Base-by-base conservation (phyloP, 768 basidiomycete genomes). In the Hebeloma cylindrosporum region DNA sequence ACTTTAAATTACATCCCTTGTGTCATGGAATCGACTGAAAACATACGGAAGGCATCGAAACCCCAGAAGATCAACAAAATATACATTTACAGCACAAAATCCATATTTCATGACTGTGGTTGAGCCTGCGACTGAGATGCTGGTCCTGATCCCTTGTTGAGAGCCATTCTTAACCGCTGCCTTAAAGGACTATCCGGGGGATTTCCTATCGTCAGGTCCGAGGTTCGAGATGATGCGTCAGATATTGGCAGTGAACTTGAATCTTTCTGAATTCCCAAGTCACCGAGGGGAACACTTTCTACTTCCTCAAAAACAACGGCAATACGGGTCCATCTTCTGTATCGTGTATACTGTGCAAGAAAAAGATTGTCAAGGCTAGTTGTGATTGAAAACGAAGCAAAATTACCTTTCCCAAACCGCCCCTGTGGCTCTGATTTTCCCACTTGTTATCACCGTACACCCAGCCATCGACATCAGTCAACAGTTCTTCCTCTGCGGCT, bases 381-480 rank as follows among this genome's bases (percentile, higher is more conserved):
- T 25, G 9, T 9, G 4, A 22, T 13, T 41, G 6, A 55, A 20
- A 26, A 29, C 18, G 22, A 25, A n/a, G 13, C 28, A 23, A 16
- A 27, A 18, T 22, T 30, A 83, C 84, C 72, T 93, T 93, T 62
- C 93, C 88, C 68, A 94, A 78, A 5, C 91, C 90, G 36, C 90
- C 89, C 53, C 83, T 86, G 43, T 71, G 70, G 42, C 80, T 83
- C 33, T 77, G 72, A 14, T 70, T 75, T 59, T 96, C 93, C 93
- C 93, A 97, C 62, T 96, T 95, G 63, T 97, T 97, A 54, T 94
- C 93, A 2, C 83, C 86, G 57, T 93, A 96, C 5, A 93, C 77
- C 93, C 93, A 97, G 3, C 93, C 93, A 48, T 65, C 60, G 6
- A 25, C 27, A 37, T 53, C 43, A n/a, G 29, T n/a, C n/a, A n/a